A percentile compares a stretch with the other conserved stretches of the same genome.
Conservation (phyloP, 2,329 filamentous ascomycete species). For the Parasarocladium wereldwijsianum region DNA sequence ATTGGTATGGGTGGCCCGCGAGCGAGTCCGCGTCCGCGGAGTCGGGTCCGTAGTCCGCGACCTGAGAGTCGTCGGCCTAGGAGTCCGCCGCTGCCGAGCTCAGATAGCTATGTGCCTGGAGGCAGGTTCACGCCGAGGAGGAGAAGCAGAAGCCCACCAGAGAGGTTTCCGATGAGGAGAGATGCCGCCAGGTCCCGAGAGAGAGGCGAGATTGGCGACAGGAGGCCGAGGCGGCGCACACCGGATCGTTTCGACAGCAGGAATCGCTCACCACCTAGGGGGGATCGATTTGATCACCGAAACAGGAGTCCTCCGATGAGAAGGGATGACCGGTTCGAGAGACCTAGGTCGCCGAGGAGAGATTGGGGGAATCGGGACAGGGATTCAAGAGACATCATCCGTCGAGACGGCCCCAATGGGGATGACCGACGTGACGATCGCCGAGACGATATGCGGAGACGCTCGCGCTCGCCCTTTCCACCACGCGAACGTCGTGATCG, state of each 20-base stretch:
- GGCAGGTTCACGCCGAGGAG: conserved; percentile 25
- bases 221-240: neutral
- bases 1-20: conserved; percentile 7
- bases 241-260: neutral
- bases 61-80: conserved; percentile 20
- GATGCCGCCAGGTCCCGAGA: neutral
- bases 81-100: conserved; percentile 21
- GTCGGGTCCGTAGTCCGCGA: neutral
- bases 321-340: conserved; percentile 22
- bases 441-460: conserved; percentile 24
- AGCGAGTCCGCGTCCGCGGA: neutral
- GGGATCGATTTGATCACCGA: conserved; percentile 4
- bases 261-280: conserved; percentile 3
- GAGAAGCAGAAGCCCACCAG: conserved; percentile 3
- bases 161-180: too few relatives aligned
- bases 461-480: conserved; percentile 40
- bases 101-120: conserved; percentile 30
- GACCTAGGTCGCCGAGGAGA: conserved; percentile 21
- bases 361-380: conserved; percentile 20
- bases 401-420: conserved; percentile 14
- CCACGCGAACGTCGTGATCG: conserved; percentile 33
- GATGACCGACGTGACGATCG: conserved; percentile 27
- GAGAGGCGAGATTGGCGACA: conserved; percentile 3
- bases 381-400: conserved; percentile 17
- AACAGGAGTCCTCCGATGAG: conserved; percentile 13